Conservation (phyloP, 1,284 basidiomycete species). For the Heterobasidion occidentale region DNA sequence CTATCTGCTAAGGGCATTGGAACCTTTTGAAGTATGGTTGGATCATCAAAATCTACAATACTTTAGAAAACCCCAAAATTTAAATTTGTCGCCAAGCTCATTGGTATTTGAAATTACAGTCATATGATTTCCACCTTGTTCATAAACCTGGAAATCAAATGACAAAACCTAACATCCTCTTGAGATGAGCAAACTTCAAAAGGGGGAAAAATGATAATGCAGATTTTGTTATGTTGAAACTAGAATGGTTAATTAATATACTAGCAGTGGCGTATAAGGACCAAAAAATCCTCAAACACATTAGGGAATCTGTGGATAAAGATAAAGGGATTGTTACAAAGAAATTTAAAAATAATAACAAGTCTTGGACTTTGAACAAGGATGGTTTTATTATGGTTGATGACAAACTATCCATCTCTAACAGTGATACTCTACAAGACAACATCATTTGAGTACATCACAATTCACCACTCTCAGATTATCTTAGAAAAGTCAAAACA, state of each 20-base stretch:
- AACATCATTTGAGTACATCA: background rate
- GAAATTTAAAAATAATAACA: too few relatives aligned
- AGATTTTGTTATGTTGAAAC: background rate
- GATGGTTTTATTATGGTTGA: background rate
- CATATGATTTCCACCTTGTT: background rate
- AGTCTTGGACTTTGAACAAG: background rate
- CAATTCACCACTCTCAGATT: background rate
- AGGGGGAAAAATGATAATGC: background rate
- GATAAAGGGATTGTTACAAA: too few relatives aligned
- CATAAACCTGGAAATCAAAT: background rate
- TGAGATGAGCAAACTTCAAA: background rate
- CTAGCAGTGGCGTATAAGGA: too few relatives aligned
- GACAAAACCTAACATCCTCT: background rate
- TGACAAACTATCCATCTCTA: background rate
- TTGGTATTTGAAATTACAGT: background rate
- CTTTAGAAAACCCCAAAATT: constrained; percentile 12
- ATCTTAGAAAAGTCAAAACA: background rate
- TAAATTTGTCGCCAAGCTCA: constrained; percentile 15
- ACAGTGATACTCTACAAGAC: background rate
- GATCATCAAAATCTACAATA: constrained; percentile 22
- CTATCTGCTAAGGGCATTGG: constrained; percentile 11
- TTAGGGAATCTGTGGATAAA: too few relatives aligned
- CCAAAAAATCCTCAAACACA: too few relatives aligned
- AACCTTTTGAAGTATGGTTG: constrained; percentile 11
- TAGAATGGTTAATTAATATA: too few relatives aligned